Conservation (phyloP, 495 filamentous ascomycete species). For the Lasiosphaeria miniovina region DNA sequence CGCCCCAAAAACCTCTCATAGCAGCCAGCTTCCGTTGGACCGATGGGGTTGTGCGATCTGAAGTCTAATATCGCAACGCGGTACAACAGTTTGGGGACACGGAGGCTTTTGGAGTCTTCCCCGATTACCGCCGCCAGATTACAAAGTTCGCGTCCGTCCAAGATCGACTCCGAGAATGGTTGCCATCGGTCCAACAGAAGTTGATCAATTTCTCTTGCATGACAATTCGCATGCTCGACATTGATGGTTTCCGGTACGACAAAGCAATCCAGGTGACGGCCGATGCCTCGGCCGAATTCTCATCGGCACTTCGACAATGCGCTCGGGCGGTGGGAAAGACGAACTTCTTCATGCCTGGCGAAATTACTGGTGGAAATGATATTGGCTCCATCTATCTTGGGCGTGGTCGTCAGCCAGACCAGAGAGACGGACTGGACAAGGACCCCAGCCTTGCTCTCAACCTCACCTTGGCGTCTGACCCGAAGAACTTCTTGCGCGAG, state of each 20-base stretch:
- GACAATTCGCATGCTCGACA: slow-evolving; percentile 60
- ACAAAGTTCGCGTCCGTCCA: slow-evolving; percentile 72
- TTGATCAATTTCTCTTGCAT: slow-evolving; percentile 66
- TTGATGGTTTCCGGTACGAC: slow-evolving; percentile 67
- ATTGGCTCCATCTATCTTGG: slow-evolving; percentile 66
- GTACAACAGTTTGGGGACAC: slow-evolving; percentile 54
- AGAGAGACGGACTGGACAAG: slow-evolving; percentile 36
- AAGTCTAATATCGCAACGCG: not conserved
- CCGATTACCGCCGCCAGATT: slow-evolving; percentile 62
- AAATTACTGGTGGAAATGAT: slow-evolving; percentile 62
- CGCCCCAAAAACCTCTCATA: not conserved
- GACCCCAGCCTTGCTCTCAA: slow-evolving; percentile 39
- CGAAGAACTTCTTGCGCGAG: slow-evolving; percentile 53
- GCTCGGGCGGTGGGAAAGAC: slow-evolving; percentile 55
- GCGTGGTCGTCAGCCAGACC: slow-evolving; percentile 58
- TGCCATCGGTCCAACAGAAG: slow-evolving; percentile 56
- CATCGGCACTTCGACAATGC: slow-evolving; percentile 51
- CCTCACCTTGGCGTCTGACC: slow-evolving; percentile 39
- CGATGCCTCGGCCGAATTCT: slow-evolving; percentile 60
- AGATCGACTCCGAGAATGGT: slow-evolving; percentile 72
- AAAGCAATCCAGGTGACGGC: slow-evolving; percentile 63
- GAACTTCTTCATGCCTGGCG: slow-evolving; percentile 65
- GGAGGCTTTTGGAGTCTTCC: slow-evolving; percentile 64
- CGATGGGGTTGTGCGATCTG: not conserved
- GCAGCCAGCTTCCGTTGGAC: not conserved